phyloP scores from a whole-genome alignment of 768 basidiomycete genomes.

The Harrya chromipes region DNA sequence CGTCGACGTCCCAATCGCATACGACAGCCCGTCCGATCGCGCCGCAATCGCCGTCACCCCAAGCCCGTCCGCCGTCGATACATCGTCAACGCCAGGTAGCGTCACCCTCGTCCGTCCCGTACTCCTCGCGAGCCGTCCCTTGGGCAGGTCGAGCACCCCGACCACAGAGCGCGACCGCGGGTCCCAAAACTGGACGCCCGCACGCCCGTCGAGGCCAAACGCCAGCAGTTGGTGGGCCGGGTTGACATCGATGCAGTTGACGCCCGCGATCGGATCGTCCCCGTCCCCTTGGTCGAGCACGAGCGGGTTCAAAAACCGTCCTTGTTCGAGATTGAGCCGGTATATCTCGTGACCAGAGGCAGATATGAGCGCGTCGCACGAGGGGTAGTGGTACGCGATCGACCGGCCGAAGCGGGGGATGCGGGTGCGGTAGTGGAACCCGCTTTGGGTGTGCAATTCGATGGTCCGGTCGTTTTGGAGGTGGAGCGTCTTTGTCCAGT shows the following conservation, averaged over 20 bases:
- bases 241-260: conserved; percentile 92
- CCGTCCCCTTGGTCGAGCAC: conserved; percentile 50
- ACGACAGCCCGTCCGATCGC: conserved; percentile 83
- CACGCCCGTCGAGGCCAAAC: conserved; percentile 85
- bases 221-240: conserved; percentile 86
- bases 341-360: conserved; percentile 87
- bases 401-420: conserved; percentile 94
- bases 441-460: conserved; percentile 91
- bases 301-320: conserved; percentile 85
- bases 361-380: conserved; percentile 85
- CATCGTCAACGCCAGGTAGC: conserved; percentile 36
- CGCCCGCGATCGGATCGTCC: conserved; percentile 60
- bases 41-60: conserved; percentile 84
- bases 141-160: conserved; percentile 64
- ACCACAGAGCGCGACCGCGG: conserved; percentile 77
- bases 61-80: conserved; percentile 32
- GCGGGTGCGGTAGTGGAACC: conserved; percentile 88
- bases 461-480: conserved; percentile 94
- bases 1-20: conserved; percentile 92
- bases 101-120: conserved; percentile 31
- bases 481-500: conserved; percentile 99
- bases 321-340: conserved; percentile 93
- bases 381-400: conserved; percentile 89
- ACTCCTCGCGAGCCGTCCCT: conserved; percentile 45
- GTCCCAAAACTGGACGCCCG: conserved; percentile 96